Evolutionary conservation across 352 stramenopile genomes (phyloP), one percentile per base, ranked within the genome.

Genomic region (Lagenidium sp.): DNA sequence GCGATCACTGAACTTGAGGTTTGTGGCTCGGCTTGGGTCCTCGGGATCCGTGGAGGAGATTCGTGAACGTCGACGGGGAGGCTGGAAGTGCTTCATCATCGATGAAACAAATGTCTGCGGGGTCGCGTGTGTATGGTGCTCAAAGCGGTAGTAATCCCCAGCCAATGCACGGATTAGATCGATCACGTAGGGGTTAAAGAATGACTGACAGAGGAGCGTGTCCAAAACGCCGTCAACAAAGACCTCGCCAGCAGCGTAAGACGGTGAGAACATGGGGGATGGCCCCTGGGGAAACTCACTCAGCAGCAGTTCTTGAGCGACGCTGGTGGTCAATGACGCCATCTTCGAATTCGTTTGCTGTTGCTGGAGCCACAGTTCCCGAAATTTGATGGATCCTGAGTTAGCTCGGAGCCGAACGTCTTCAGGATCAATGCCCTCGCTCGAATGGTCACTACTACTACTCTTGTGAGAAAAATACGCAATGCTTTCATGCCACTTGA

Each of bases 101-200:
- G 57, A 63, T 21, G 49, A 58, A n/a, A 47, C 35, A 34, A 64
- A 67, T 15, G 53, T 50, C 11, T 56, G 55, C 12, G 51, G 37
- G 24, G 47, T 43, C 18, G 57, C 41, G 47, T 64, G 48, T 37
- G 42, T 44, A 48, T 63, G 50, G 54, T 68, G 57, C 44, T 66
- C 55, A 1, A 53, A 47, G 48, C 52, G 47, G 55, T 68, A 62
- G 47, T 68, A 68, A 47, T 73, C 55, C 3, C 72, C 69, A 11
- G 63, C 53, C 16, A 85, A 57, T 8, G 65, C 63, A 2, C 63
- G 65, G 18, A 82, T 57, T 26, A 85, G 52, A 37, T 82, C 65
- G 43, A 79, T 71, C 36, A 65, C 58, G 49, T 85, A 85, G 46
- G 69, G 69, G 36, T 82, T 85, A 54, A 82, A 82, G 55, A 83